Evolutionary conservation across 2,329 filamentous ascomycete genomes (phyloP).

Genomic region (Neofusicoccum ribis): DNA sequence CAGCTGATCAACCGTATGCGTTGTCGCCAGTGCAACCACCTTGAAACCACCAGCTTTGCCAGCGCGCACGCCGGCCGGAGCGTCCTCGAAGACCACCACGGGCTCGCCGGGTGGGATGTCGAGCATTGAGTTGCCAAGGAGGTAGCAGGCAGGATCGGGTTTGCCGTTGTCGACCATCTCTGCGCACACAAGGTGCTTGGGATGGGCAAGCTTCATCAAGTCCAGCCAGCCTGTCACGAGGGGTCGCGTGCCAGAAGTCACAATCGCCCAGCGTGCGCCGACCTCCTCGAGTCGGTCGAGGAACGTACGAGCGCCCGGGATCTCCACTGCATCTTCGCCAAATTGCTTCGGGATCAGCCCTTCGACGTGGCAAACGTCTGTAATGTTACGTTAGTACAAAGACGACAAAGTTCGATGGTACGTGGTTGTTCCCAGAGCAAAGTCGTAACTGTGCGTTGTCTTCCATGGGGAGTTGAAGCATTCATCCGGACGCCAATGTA

Average conservation of each 20-base stretch:
- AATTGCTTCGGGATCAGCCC: conserved; percentile 73
- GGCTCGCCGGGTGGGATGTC: conserved; percentile 38
- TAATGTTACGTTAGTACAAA: conserved; percentile 9
- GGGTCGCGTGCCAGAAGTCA: conserved; percentile 51
- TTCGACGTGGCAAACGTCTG: conserved; percentile 80
- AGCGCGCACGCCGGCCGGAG: conserved; percentile 78
- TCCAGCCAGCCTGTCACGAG: conserved; percentile 53
- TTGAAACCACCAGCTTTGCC: conserved; percentile 85
- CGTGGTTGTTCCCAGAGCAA: neutral
- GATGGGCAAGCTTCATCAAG: conserved; percentile 49
- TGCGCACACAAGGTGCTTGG: conserved; percentile 49
- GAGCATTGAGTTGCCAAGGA: conserved; percentile 44
- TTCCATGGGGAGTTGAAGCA: neutral
- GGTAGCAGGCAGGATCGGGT: conserved; percentile 53
- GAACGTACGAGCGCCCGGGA: conserved; percentile 76
- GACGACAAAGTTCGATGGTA: neutral
- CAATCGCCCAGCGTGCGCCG: conserved; percentile 79
- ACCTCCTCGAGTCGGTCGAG: conserved; percentile 65
- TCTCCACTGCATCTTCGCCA: conserved; percentile 77
- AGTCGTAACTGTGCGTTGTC: neutral
- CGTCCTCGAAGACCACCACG: conserved; percentile 84
- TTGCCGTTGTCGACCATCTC: conserved; percentile 53
- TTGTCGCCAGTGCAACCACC: conserved; percentile 82
- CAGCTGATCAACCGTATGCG: conserved; percentile 73
- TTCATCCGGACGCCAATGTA: neutral